Base-by-base conservation (phyloP, 1,284 basidiomycete genomes). In the Salmacisia buchloeana region DNA sequence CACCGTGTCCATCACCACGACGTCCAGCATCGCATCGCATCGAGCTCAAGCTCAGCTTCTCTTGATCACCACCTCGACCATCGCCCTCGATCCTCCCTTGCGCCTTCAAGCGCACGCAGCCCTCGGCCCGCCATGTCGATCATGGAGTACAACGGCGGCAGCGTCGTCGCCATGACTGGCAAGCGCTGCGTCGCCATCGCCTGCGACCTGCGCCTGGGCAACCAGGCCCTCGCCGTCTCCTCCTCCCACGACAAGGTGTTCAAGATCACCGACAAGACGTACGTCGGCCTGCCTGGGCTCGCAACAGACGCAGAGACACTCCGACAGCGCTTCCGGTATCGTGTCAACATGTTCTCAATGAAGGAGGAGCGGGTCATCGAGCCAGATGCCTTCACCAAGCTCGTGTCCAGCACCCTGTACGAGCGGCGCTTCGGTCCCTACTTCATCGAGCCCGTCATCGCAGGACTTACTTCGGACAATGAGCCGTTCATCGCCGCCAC, bases 161-260 rank as follows among this genome's bases (percentile, higher is more conserved):
- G 92, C 82, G 92, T 96, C 75, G 86, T 99, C 82, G 96, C 96
- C 83, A 98, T 98, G 93, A 89, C 89, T 67, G 96, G 96, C 69
- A 97, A 97, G 83, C 91, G 94, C 78, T 99, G 96, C 81, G 96
- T 99, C 64, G 96, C 94, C 63, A 98, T 99, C 82, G 96, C 96
- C 35, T 92, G 89, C 60, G 96, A 99, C 83, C 81, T 97, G 72
- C 87, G 96, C 69, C 83, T 98, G 66, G 96, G 96, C 67, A 90
- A 90, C 74, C 90, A 94, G 80, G 87, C 90, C 12, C 82, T 96
- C 74, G 89, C 91, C 45, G 87, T 98, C 59, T 89, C 94, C 5
- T 87, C 88, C 68, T 90, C 97, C 83, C 97, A 94, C 79, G 90
- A 97, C 81, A 97, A 93, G 87, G 88, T 98, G 69, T 98, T 97